Percentiles rank a stretch among this genome's conserved stretches.
Evolutionary conservation across 2,329 filamentous ascomycete species (phyloP).

Genomic region (Diaporthe citrichinensis): DNA sequence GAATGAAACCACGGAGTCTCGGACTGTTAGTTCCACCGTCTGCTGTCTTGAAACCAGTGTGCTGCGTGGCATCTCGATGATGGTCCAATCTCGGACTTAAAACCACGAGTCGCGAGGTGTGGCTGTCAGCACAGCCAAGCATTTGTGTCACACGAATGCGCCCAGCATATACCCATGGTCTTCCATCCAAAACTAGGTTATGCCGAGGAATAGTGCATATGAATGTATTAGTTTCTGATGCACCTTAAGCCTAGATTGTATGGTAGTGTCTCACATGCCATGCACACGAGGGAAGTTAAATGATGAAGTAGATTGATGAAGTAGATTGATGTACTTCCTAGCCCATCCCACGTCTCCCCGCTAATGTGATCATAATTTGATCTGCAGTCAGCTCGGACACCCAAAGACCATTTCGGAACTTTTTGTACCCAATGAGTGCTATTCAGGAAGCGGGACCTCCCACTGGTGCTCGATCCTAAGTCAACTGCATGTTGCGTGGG

Average conservation of each 20-base stretch:
- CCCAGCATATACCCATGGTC: neutral
- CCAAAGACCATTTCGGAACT: neutral
- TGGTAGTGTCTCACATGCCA: neutral
- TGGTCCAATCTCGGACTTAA: neutral
- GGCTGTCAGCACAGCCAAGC: neutral
- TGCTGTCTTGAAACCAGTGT: neutral
- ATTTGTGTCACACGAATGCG: neutral
- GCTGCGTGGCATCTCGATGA: neutral
- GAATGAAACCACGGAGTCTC: neutral
- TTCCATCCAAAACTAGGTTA: neutral
- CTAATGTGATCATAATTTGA: neutral
- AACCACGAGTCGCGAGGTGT: neutral
- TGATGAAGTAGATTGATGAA: neutral
- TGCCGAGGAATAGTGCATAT: neutral
- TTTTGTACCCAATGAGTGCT: neutral
- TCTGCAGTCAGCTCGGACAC: neutral
- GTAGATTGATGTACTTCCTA: neutral
- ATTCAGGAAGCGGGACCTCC: neutral
- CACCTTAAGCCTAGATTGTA: neutral
- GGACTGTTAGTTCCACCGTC: neutral
- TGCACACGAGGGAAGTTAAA: neutral
- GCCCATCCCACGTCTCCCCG: neutral
- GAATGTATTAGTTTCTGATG: neutral
- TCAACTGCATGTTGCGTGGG: neutral
- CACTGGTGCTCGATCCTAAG: neutral